Evolutionary conservation across 2,329 filamentous ascomycete genomes (phyloP).

Genomic region (Colletotrichum caudatum): DNA sequence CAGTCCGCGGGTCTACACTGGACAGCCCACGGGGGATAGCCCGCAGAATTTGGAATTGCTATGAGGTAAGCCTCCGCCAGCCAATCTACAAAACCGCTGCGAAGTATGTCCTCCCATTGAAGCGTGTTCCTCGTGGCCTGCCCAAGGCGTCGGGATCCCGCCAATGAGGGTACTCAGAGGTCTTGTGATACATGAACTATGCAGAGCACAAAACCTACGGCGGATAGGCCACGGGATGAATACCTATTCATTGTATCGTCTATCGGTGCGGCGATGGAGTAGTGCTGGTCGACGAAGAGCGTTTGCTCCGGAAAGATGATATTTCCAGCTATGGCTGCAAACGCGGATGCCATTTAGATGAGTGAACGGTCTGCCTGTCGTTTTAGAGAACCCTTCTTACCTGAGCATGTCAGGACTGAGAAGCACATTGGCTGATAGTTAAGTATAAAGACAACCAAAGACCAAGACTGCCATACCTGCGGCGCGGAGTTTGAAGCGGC

Average conservation of each 20-base stretch:
- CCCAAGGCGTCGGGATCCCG: not conserved
- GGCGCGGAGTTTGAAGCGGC: not conserved
- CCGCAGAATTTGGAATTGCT: constrained; percentile 20
- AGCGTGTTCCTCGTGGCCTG: not conserved
- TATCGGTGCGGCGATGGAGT: not conserved
- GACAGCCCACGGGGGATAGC: not conserved
- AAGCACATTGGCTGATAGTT: not conserved
- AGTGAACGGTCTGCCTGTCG: too few relatives aligned
- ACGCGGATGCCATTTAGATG: not conserved
- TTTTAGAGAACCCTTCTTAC: not conserved
- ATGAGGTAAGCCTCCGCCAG: not conserved
- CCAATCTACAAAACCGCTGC: not conserved
- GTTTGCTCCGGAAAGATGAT: not conserved
- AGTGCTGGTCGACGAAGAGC: not conserved
- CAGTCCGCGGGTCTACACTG: not conserved
- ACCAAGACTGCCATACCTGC: not conserved
- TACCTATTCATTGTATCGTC: constrained; percentile 8
- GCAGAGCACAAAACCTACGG: constrained; percentile 9
- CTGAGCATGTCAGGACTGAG: not conserved
- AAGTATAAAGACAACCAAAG: not conserved
- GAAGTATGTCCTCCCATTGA: not conserved
- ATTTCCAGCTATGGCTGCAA: not conserved
- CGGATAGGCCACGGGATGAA: not conserved
- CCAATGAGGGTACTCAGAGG: not conserved
- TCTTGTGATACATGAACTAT: not conserved